Evolutionary conservation across 1,284 basidiomycete species (phyloP), one percentile per base, ranked within the genome.

Genomic region (Flammula alnicola): DNA sequence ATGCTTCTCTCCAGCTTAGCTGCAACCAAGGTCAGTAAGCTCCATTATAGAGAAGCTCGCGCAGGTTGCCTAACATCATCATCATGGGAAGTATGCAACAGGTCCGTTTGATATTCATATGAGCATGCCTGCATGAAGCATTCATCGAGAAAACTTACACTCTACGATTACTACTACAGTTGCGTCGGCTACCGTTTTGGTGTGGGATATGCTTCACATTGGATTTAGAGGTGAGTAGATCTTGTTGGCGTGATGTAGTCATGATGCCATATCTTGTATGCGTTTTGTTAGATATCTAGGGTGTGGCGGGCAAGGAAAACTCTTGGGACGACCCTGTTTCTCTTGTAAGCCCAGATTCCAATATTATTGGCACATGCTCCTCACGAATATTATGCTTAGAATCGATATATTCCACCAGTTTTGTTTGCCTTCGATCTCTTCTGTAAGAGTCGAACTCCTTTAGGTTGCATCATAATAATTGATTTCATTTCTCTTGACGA

Each of bases 121-220:
- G 11, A 35, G 22, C 42, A 17, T 27, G 31, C 6, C 22, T 19
- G 22, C 17, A 22, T 22, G 7, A 38, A 22, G 22, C 16, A 29
- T n/a, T 43, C n/a, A n/a, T n/a, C n/a, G n/a, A n/a, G n/a, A n/a
- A n/a, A n/a, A n/a, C n/a, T n/a, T n/a, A n/a, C n/a, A n/a, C n/a
- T n/a, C n/a, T n/a, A n/a, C n/a, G 30, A 14, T 2, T 2, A 27
- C 16, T 14, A 32, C 29, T 3, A 7, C 26, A 58, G 55, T 58
- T 19, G 56, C 56, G 19, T 58, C 58, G 22, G 56, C 54, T 20
- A 56, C 58, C 32, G 31, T 60, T 20, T 49, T 60, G 47, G 17
- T 60, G 32, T 60, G 54, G 54, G 58, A 60, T 41, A 58, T 58
- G 40, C 4, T 38, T 60, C 27, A 60, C 58, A 12, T 38, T 53